phyloP scores from a whole-genome alignment of 768 basidiomycete species.

The Floccularia luteovirens region DNA sequence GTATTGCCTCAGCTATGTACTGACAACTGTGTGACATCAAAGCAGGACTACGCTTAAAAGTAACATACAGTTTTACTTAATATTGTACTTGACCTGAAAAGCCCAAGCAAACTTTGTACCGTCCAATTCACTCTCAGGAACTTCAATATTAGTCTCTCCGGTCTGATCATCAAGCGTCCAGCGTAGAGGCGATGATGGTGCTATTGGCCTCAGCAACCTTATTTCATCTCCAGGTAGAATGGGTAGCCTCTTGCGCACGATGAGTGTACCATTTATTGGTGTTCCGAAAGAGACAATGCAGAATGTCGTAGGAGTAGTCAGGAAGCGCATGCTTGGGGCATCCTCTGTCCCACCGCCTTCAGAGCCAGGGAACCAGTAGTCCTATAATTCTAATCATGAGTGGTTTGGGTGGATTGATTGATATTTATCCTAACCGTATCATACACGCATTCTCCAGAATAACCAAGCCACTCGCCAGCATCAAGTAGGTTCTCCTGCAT shows the following conservation, averaged over 20 bases:
- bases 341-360: no score
- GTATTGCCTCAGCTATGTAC: no score
- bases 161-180: no score
- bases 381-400: conserved; percentile 17
- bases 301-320: conserved; percentile 41
- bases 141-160: no score
- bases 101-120: no score
- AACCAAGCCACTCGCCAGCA: conserved; percentile 44
- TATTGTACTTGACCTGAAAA: no score
- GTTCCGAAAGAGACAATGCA: conserved; percentile 37
- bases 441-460: conserved; percentile 44
- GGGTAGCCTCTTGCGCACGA: conserved; percentile 32
- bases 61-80: no score
- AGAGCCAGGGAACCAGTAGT: conserved; percentile 40
- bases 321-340: conserved; percentile 30
- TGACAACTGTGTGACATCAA: no score
- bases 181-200: no score
- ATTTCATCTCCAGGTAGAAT: conserved; percentile 34
- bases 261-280: conserved; percentile 23
- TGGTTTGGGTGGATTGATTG: not conserved
- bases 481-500: conserved; percentile 39
- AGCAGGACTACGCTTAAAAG: no score
- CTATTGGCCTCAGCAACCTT: conserved; percentile 31
- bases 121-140: no score
- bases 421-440: conserved; percentile 30